Percentiles rank a stretch among this genome's conserved stretches.
Conservation (phyloP, 495 filamentous ascomycete genomes). For the Parachaetomium inaequale region DNA sequence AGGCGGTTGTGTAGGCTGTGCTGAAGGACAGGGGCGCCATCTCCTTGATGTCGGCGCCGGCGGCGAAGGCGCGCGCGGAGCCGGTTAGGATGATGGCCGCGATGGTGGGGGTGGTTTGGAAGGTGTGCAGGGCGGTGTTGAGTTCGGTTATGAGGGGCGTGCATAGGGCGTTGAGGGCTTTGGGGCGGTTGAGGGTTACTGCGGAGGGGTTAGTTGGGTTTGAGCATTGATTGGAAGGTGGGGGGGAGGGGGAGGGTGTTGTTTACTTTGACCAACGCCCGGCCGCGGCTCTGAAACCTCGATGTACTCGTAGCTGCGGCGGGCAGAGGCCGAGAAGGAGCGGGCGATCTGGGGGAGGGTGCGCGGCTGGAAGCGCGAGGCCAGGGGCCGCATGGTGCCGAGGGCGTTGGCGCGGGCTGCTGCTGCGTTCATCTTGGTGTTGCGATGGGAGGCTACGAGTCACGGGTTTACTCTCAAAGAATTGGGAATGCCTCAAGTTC, state of each 20-base stretch:
- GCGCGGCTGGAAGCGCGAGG: constrained; percentile 50
- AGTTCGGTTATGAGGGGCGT: constrained; percentile 85
- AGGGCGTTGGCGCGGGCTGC: constrained; percentile 51
- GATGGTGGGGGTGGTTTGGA: constrained; percentile 66
- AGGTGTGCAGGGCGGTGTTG: constrained; percentile 70
- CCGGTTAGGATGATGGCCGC: constrained; percentile 84
- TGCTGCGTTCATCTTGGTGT: constrained; percentile 16
- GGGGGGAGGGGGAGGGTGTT: neutral
- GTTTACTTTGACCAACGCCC: constrained; percentile 79
- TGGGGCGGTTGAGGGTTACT: constrained; percentile 96
- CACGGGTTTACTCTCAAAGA: neutral
- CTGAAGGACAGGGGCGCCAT: constrained; percentile 90
- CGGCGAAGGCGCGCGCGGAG: constrained; percentile 83
- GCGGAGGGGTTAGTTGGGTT: constrained; percentile 1
- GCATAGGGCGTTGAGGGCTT: constrained; percentile 88
- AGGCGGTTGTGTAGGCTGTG: constrained; percentile 76
- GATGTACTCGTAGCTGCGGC: constrained; percentile 70
- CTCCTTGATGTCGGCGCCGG: constrained; percentile 98
- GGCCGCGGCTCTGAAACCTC: constrained; percentile 76
- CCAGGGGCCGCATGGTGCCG: constrained; percentile 55
- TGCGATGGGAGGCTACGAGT: neutral
- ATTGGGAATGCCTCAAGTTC: neutral
- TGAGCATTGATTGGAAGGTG: neutral
- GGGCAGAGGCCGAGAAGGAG: constrained; percentile 55
- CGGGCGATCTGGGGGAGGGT: constrained; percentile 49